Percentiles rank a stretch among this genome's conserved stretches.
These are phyloP conservation scores for Macrotyloma uniflorum DNA, from an alignment of 306 rosid species.

Conservation along the genomic window DNA sequence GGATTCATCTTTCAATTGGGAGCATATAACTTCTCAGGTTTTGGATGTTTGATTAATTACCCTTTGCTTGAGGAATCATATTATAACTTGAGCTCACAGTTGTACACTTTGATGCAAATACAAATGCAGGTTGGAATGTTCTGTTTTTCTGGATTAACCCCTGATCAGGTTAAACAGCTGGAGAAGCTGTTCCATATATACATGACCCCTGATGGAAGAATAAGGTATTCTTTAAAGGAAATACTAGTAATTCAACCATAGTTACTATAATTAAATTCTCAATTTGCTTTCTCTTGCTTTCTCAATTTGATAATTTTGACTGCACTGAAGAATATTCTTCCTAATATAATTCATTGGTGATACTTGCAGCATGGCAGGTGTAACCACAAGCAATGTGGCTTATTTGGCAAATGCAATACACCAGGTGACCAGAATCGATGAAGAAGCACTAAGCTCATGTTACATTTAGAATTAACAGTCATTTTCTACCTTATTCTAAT, in stretches of 20 bases:
- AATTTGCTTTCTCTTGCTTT: neutral
- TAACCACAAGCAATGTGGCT: conserved; percentile 51
- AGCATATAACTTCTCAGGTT: conserved; percentile 81
- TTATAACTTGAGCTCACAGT: neutral
- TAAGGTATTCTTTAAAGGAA: conserved; percentile 50
- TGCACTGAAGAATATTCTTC: neutral
- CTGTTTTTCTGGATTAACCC: conserved; percentile 76
- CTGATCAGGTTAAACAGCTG: conserved; percentile 56
- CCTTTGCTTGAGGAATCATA: conserved; percentile 13
- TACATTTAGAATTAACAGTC: neutral
- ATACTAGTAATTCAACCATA: neutral
- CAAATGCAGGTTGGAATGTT: conserved; percentile 80
- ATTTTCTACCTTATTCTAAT: neutral
- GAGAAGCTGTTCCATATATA: conserved; percentile 35
- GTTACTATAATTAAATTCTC: neutral
- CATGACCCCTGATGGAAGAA: conserved; percentile 37
- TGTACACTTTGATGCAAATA: neutral
- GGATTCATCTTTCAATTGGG: conserved; percentile 70
- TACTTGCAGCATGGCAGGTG: conserved; percentile 79
- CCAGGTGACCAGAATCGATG: conserved; percentile 37
- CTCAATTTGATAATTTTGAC: neutral
- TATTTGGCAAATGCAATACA: conserved; percentile 53
- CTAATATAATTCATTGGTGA: conserved; percentile 19
- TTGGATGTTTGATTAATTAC: neutral
- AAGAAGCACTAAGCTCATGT: conserved; percentile 18